Conservation (phyloP, 2,329 filamentous ascomycete species). For the Aurifilum marmelostoma region DNA sequence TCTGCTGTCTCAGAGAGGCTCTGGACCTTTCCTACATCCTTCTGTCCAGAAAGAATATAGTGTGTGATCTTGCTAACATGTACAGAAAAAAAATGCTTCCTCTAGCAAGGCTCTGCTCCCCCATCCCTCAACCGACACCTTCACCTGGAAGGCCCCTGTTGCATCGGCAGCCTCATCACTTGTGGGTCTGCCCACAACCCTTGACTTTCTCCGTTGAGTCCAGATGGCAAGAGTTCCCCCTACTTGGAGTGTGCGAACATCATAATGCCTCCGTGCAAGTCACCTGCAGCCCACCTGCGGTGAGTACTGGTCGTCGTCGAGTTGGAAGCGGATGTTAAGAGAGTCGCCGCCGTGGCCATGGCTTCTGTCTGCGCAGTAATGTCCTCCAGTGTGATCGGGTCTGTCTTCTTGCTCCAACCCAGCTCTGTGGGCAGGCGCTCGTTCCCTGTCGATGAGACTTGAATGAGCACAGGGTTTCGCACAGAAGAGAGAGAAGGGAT, state of each 20-base stretch:
- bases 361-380: background rate
- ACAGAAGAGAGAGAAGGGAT: background rate
- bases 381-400: slow-evolving; percentile 1
- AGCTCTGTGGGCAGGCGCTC: slow-evolving; percentile 32
- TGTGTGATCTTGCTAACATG: background rate
- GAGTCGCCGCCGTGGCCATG: background rate
- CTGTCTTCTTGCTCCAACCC: slow-evolving; percentile 30
- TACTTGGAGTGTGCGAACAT: background rate
- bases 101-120: background rate
- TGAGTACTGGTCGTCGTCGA: background rate
- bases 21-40: background rate
- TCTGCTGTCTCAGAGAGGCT: background rate
- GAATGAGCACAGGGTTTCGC: background rate
- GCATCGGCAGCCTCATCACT: background rate
- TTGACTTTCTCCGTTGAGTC: background rate
- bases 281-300: background rate
- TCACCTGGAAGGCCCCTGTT: background rate
- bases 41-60: background rate
- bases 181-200: background rate
- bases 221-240: background rate
- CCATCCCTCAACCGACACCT: background rate
- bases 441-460: slow-evolving; percentile 27
- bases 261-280: background rate
- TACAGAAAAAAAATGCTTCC: background rate
- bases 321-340: slow-evolving; percentile 10